Evolutionary conservation across 2,329 filamentous ascomycete species (phyloP), one percentile per base, ranked within the genome.

Genomic region (Colletotrichum coccodes): DNA sequence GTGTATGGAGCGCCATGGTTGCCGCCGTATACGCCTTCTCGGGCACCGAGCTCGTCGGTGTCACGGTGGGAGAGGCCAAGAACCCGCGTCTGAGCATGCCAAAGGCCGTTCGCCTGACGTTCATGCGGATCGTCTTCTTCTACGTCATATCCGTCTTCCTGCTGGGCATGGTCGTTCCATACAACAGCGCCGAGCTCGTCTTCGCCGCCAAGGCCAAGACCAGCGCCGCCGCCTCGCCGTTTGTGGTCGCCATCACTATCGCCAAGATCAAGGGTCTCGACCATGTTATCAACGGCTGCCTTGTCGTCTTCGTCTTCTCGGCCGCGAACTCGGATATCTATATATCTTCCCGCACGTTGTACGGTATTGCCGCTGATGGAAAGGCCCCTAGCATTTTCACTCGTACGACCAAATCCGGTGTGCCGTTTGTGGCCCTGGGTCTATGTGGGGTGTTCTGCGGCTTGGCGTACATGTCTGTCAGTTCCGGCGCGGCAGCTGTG

Each of bases 61-160:
- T 92, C 21, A 92, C 90, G 0, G 90, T 92, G 30, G 90, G 89
- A 62, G 89, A 92, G 77, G 89, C 90, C 0, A 88, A 91, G 74
- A 91, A 92, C 77, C 90, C 90, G 2, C 85, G 89, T 72, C 86
- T 86, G 76, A 91, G 88, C 56, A 90, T 92, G 64, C 90, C 90
- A 2, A 83, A 87, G 50, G 91, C 90, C 30, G 91, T 92, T 78
- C 90, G 88, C 74, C 84, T 92, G 63, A 92, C 90, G 44, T 91
- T 92, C 77, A 90, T 87, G 79, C 90, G 91, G 23, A 92, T 92
- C 74, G 77, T 91, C 69, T 83, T 92, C 78, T 93, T 93, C 81
- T 92, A 92, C 79, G 83, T 90, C 64, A 77, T 90, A 32, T 89
- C 87, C 8, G 89, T 92, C 18, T 81, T 92, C 50, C 84, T 92